Conservation (phyloP, 2,329 filamentous ascomycete genomes). For the Monosporascus sp. region DNA sequence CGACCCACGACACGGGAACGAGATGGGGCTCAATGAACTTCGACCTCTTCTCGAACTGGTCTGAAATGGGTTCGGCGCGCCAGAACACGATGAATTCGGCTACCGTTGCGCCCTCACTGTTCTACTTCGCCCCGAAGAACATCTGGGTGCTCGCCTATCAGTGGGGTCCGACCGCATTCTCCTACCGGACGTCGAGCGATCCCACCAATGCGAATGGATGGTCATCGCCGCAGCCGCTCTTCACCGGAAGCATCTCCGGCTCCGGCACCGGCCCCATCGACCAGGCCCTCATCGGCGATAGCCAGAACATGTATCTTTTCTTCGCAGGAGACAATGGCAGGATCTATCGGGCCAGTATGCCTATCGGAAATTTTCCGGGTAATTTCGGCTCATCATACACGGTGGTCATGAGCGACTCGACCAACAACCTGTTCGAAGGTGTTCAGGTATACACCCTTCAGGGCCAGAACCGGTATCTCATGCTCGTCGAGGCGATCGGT, state of each 20-base stretch:
- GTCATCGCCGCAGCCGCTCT: conserved; percentile 48
- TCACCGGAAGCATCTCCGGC: conserved; percentile 45
- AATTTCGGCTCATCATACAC: conserved; percentile 48
- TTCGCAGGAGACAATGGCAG: conserved; percentile 62
- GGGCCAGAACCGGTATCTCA: conserved; percentile 53
- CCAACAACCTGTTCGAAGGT: conserved; percentile 58
- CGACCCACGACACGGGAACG: conserved; percentile 36
- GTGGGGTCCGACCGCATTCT: conserved; percentile 55
- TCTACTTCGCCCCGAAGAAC: conserved; percentile 56
- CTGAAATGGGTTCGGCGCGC: conserved; percentile 41
- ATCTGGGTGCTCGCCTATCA: conserved; percentile 63
- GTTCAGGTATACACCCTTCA: conserved; percentile 59
- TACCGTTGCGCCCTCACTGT: conserved; percentile 56
- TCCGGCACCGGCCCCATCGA: conserved; percentile 54
- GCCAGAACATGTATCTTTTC: conserved; percentile 59
- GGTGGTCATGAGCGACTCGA: conserved; percentile 46
- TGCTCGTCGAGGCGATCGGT: conserved; percentile 62
- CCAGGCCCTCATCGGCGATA: conserved; percentile 58
- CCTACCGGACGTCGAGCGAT: conserved; percentile 53
- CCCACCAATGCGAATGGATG: conserved; percentile 53
- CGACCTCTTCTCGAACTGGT: conserved; percentile 46
- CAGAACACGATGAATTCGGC: conserved; percentile 45
- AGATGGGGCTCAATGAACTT: conserved; percentile 56
- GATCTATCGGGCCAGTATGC: conserved; percentile 60
- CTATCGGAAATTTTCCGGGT: conserved; percentile 56